These are phyloP conservation scores for Parathielavia appendiculata DNA, from an alignment of 495 filamentous ascomycete genomes.

Conservation along the genomic window DNA sequence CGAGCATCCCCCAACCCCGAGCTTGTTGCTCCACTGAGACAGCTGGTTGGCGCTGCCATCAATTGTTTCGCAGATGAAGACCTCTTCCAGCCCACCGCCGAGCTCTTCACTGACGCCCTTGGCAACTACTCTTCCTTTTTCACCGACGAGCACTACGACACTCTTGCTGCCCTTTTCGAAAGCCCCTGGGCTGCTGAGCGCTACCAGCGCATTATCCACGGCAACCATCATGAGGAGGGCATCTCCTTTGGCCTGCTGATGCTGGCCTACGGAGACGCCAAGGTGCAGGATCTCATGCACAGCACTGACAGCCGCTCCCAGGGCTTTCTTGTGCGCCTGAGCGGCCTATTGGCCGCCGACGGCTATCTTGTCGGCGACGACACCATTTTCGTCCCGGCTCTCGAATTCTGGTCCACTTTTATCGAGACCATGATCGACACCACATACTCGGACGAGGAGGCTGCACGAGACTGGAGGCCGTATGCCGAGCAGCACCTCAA, in stretches of 20 bases:
- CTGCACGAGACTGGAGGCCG: conserved; percentile 28
- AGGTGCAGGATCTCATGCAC: conserved; percentile 47
- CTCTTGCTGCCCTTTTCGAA: conserved; percentile 53
- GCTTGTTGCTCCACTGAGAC: conserved; percentile 51
- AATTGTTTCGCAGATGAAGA: conserved; percentile 50
- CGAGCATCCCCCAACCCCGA: conserved; percentile 51
- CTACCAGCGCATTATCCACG: conserved; percentile 51
- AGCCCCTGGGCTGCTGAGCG: conserved; percentile 49
- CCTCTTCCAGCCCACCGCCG: conserved; percentile 55
- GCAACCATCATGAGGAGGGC: conserved; percentile 59
- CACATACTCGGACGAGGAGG: conserved; percentile 32
- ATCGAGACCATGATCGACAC: conserved; percentile 51
- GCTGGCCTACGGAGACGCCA: conserved; percentile 62
- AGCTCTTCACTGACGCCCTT: conserved; percentile 60
- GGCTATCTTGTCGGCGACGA: conserved; percentile 76
- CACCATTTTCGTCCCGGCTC: conserved; percentile 62
- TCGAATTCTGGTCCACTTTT: conserved; percentile 81
- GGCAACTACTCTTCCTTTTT: conserved; percentile 61
- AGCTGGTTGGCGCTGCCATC: conserved; percentile 51
- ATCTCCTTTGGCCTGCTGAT: conserved; percentile 65
- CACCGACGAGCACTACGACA: conserved; percentile 46
- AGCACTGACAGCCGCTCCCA: conserved; percentile 39
- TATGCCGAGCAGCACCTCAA: conserved; percentile 42
- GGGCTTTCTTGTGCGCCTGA: conserved; percentile 49
- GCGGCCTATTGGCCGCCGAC: conserved; percentile 61